A percentile compares a stretch with the other conserved stretches of the same genome.
Conservation (phyloP, 2,329 filamentous ascomycete species). For the Teratosphaeria zuluensis region DNA sequence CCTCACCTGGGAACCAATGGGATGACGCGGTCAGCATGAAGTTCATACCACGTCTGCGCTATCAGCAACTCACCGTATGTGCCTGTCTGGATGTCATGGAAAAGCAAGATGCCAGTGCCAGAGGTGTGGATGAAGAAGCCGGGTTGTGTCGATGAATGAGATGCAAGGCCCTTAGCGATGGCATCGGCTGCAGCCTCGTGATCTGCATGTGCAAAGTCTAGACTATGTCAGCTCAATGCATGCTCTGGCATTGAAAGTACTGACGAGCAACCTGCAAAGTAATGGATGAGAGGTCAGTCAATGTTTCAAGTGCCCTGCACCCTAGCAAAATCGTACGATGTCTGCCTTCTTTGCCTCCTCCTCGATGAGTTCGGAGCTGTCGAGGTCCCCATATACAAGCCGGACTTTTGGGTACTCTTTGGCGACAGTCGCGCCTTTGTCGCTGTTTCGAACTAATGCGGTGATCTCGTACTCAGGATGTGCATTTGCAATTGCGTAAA, state of each 20-base stretch:
- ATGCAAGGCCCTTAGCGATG: slow-evolving; percentile 41
- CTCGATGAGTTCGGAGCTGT: slow-evolving; percentile 35
- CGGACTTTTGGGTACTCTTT: slow-evolving; percentile 38
- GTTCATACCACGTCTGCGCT: neutral
- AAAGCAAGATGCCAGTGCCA: slow-evolving; percentile 47
- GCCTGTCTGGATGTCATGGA: slow-evolving; percentile 36
- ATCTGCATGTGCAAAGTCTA: slow-evolving; percentile 37
- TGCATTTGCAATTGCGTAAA: slow-evolving; percentile 34
- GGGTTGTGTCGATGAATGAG: slow-evolving; percentile 30
- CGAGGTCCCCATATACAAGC: slow-evolving; percentile 44
- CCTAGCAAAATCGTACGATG: too few relatives aligned
- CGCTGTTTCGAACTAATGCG: slow-evolving; percentile 40
- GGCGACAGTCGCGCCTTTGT: slow-evolving; percentile 38
- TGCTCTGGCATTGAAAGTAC: slow-evolving; percentile 3
- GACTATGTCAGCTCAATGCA: neutral
- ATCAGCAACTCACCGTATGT: slow-evolving; percentile 33
- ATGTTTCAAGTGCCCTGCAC: too few relatives aligned
- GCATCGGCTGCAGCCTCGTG: slow-evolving; percentile 37
- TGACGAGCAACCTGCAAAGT: slow-evolving; percentile 37
- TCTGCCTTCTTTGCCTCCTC: slow-evolving; percentile 39
- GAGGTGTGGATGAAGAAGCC: slow-evolving; percentile 40
- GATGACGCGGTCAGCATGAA: neutral
- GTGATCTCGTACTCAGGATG: slow-evolving; percentile 43
- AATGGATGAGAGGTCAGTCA: too few relatives aligned
- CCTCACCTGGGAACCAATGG: slow-evolving; percentile 14